These are phyloP conservation scores for Aspergillus cavernicola DNA, from an alignment of 495 filamentous ascomycete species.

Conservation along the genomic window DNA sequence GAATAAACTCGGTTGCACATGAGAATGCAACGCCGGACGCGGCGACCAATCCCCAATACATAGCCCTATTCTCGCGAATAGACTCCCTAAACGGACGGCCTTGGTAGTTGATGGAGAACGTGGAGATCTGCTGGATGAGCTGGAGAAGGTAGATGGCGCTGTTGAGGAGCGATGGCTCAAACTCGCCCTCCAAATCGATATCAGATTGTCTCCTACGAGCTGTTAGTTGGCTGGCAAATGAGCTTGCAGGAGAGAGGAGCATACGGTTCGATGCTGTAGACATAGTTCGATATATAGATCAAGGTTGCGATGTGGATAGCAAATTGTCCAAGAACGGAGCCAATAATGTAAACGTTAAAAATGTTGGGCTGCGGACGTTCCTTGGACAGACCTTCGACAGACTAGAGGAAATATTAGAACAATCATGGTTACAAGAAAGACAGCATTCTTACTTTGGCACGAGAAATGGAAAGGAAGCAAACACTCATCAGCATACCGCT, in stretches of 20 bases:
- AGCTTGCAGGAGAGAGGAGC: constrained; percentile 26
- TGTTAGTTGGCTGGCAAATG: constrained; percentile 20
- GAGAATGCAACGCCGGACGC: constrained; percentile 89
- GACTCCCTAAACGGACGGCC: constrained; percentile 96
- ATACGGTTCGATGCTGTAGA: constrained; percentile 77
- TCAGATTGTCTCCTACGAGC: constrained; percentile 56
- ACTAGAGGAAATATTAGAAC: constrained; percentile 42
- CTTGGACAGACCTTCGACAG: constrained; percentile 92
- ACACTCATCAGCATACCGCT: constrained; percentile 99
- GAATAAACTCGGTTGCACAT: constrained; percentile 93
- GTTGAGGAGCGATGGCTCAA: constrained; percentile 91
- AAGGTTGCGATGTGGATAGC: constrained; percentile 92
- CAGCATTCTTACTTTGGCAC: constrained; percentile 63
- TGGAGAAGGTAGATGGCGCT: constrained; percentile 96
- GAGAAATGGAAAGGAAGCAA: constrained; percentile 95
- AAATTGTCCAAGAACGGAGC: constrained; percentile 95
- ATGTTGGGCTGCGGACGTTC: constrained; percentile 98
- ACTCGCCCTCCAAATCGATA: constrained; percentile 93
- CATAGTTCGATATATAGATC: constrained; percentile 90
- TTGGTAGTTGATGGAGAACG: constrained; percentile 99
- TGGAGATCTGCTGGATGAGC: constrained; percentile 98
- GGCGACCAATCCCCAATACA: constrained; percentile 93
- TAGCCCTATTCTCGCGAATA: constrained; percentile 90
- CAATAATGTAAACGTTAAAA: constrained; percentile 98
- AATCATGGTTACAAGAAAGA: neutral